Base-by-base conservation (phyloP, 2,329 filamentous ascomycete species). In the Bipolaris cookei region DNA sequence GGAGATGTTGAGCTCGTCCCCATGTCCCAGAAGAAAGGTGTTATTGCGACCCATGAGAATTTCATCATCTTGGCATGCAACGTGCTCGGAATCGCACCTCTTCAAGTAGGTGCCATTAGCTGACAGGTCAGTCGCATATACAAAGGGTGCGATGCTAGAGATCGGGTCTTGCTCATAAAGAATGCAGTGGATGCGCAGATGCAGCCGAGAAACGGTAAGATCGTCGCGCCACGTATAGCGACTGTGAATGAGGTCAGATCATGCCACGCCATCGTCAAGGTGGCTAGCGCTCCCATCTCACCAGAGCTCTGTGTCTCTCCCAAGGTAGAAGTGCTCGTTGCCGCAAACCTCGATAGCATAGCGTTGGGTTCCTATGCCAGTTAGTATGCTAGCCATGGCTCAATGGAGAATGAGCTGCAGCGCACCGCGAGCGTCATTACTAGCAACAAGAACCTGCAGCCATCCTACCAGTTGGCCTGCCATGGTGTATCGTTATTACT, bases 101-200 rank as follows among this genome's bases (percentile, higher is more conserved):
- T 62, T 71, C 6, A 81, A 52, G 20, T 67, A 63, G 6, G 79
- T 78, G 6, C 78, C 71, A 56, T 82, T 82, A 34, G 69, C 70
- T 0, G 81, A 83, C 2, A 81, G 46, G 50, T 81, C 77, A 37
- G 79, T 75, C 13, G 75, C 76, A 61, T 83, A 83, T 2, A 83
- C 74, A 52, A 83, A 75, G 4, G 81, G 80, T 3, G 76, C 66
- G 10, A 81, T 73, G 1, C 62, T 58, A 10, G 71, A 61, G 21
- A 67, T 53, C 13, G 67, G 65, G 23, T 75, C 66, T 52, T 78
- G 71, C 32, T 80, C 80, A 55, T 79, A 83, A 1, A 80, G 51
- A 45, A 83, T 74, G 62, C 79, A 81, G 59, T 80, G 79, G 41
- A 83, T 70, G 20, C 74, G 74, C 14, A 83, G 61, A 69, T 83